phyloP scores from a whole-genome alignment of 768 basidiomycete genomes.

The Phallus indusiatus region DNA sequence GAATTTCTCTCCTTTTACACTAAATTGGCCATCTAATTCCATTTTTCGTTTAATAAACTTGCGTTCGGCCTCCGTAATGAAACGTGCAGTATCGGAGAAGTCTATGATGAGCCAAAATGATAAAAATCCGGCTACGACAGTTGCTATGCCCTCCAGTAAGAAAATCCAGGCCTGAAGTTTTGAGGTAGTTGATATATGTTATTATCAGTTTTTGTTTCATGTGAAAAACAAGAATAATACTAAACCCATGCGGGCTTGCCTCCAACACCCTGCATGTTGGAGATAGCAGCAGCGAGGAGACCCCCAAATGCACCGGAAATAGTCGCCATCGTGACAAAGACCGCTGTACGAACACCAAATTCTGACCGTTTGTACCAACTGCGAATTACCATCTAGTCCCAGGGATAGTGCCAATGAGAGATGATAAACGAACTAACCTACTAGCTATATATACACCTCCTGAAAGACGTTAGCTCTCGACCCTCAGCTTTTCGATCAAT shows the following conservation, averaged over 20 bases:
- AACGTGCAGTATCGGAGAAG: slow-evolving; percentile 75
- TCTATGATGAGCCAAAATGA: slow-evolving; percentile 78
- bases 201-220: background rate
- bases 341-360: slow-evolving; percentile 56
- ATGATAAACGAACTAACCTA: background rate
- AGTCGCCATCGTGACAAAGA: slow-evolving; percentile 77
- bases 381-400: background rate
- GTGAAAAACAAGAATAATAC: background rate
- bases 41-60: slow-evolving; percentile 56
- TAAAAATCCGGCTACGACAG: slow-evolving; percentile 50
- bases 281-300: slow-evolving; percentile 54
- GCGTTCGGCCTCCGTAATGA: slow-evolving; percentile 62
- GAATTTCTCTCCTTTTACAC: slow-evolving; percentile 60
- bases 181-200: background rate
- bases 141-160: slow-evolving; percentile 62
- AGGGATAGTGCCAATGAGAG: background rate
- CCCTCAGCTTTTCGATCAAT: slow-evolving; percentile 37
- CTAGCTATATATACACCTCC: slow-evolving; percentile 9
- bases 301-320: slow-evolving; percentile 71
- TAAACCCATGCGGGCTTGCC: slow-evolving; percentile 42
- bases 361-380: slow-evolving; percentile 80
- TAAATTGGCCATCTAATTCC: slow-evolving; percentile 60
- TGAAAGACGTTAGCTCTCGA: background rate
- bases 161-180: slow-evolving; percentile 54
- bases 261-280: slow-evolving; percentile 61